Conservation (phyloP, 1,284 basidiomycete species). For the Melampsora larici-populina region DNA sequence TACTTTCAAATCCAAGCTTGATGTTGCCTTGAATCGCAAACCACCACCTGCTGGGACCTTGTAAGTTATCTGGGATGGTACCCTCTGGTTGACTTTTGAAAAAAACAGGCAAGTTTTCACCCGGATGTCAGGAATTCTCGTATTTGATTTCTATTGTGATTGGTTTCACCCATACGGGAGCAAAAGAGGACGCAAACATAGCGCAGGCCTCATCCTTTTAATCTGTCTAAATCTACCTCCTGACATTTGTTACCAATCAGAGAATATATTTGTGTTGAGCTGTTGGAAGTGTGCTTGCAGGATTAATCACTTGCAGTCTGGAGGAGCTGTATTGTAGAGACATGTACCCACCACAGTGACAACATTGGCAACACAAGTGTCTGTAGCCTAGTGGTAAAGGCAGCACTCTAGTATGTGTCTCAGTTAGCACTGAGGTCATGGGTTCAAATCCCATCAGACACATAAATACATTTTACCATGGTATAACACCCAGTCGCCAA, state of each 20-base stretch:
- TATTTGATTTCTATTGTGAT: conserved; percentile 21
- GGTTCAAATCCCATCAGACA: too few relatives aligned
- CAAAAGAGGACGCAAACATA: neutral
- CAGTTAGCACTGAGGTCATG: too few relatives aligned
- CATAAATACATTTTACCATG: too few relatives aligned
- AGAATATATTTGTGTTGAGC: conserved; percentile 57
- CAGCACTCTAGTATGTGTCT: too few relatives aligned
- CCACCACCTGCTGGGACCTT: neutral
- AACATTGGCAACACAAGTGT: too few relatives aligned
- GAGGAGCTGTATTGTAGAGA: too few relatives aligned
- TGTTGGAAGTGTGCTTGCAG: too few relatives aligned
- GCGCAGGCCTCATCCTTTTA: conserved; percentile 6
- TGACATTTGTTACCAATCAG: conserved; percentile 50
- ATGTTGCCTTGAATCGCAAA: too few relatives aligned
- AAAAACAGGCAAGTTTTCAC: neutral
- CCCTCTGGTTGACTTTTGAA: conserved; percentile 4
- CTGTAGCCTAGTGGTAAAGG: too few relatives aligned
- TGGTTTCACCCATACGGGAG: conserved; percentile 30
- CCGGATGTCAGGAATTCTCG: neutral
- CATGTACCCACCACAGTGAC: too few relatives aligned
- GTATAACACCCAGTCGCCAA: conserved; percentile 52
- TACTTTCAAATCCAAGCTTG: too few relatives aligned
- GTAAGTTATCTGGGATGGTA: conserved; percentile 21
- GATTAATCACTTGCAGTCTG: too few relatives aligned
- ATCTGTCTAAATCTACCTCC: conserved; percentile 47